These are phyloP conservation scores for Protomyces macrosporus DNA, from an alignment of 1,139 yeast species.

Conservation along the genomic window DNA sequence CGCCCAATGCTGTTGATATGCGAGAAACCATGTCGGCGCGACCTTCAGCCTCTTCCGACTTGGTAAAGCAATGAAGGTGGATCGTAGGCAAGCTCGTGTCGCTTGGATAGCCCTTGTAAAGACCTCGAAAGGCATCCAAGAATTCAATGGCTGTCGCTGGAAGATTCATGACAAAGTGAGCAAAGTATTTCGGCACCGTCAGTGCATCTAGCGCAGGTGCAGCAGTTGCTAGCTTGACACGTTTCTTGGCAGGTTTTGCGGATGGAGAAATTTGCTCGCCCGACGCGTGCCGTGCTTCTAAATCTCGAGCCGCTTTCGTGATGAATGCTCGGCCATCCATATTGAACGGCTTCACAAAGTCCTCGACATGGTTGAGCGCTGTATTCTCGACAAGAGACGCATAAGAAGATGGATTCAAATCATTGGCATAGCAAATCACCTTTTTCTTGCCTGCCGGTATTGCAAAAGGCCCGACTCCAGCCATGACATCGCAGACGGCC, in stretches of 20 bases:
- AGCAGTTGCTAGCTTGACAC: background rate
- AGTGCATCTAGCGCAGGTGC: background rate
- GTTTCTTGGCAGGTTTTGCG: background rate
- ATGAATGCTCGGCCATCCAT: constrained; percentile 83
- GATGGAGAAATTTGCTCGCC: constrained; percentile 28
- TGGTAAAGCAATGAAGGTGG: constrained; percentile 90
- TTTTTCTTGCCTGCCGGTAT: constrained; percentile 88
- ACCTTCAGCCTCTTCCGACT: constrained; percentile 50
- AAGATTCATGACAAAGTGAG: constrained; percentile 87
- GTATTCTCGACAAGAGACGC: constrained; percentile 65
- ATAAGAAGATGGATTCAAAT: constrained; percentile 81
- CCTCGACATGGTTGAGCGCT: constrained; percentile 48
- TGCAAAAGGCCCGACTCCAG: constrained; percentile 98
- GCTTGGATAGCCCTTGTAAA: constrained; percentile 30
- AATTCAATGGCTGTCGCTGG: constrained; percentile 93
- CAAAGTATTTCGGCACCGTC: constrained; percentile 54
- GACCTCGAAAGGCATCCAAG: constrained; percentile 43
- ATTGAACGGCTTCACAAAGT: constrained; percentile 59
- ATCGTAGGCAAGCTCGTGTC: constrained; percentile 65
- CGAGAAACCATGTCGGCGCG: constrained; percentile 37
- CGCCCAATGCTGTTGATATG: constrained; percentile 52
- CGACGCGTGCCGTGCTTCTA: constrained; percentile 40
- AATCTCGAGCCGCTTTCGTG: constrained; percentile 50
- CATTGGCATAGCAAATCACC: constrained; percentile 82
- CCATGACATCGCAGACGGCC: constrained; percentile 91